Conservation (phyloP, 345 rosid species). For the Citrus inodora region DNA sequence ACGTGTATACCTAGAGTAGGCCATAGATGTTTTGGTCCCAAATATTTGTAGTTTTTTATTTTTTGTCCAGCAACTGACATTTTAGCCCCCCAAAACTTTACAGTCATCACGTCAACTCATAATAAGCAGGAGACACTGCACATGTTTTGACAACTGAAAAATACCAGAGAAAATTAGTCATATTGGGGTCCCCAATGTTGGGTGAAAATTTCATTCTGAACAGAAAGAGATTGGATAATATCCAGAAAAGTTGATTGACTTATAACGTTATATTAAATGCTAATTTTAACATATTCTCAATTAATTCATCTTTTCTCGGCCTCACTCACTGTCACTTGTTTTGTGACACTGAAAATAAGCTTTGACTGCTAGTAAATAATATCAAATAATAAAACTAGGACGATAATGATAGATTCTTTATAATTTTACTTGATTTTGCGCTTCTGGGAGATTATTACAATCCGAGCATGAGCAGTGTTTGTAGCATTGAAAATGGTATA, state of each 20-base stretch:
- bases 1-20: too few species aligned
- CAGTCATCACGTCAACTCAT: neutral
- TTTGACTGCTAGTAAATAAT: too few species aligned
- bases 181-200: neutral
- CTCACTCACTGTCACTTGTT: neutral
- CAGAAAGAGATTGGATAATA: neutral
- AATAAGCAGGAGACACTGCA: constrained; percentile 3
- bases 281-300: neutral
- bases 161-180: neutral
- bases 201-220: neutral
- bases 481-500: neutral
- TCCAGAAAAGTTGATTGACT: neutral
- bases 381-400: too few species aligned
- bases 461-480: neutral
- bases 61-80: neutral
- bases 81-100: neutral
- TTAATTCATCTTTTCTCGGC: neutral
- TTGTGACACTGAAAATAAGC: neutral
- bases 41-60: too few species aligned
- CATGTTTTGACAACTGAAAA: neutral
- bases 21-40: neutral
- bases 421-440: neutral
- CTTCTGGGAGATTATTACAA: neutral
- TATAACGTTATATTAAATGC: neutral
- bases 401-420: neutral